Evolutionary conservation across 2,329 filamentous ascomycete species (phyloP), one percentile per base, ranked within the genome.

Genomic region (Stenocarpella maydis): DNA sequence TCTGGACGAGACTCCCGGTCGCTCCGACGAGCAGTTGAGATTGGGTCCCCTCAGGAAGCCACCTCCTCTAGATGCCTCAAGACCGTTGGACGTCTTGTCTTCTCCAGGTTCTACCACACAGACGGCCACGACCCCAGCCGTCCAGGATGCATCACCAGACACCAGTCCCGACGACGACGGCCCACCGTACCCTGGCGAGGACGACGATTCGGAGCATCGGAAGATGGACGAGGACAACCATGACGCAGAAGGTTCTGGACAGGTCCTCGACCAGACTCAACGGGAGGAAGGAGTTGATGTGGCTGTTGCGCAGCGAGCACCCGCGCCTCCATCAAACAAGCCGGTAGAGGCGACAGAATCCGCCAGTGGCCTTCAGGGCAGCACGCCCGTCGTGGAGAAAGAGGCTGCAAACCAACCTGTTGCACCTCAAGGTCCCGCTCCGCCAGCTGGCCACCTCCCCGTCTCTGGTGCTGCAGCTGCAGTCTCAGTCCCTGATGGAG

Each of bases 141-240:
- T 90, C 47, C 87, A 90, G 70, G 87, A 91, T 72, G 86, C 85
- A 8, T 94, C 92, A 1, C 88, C 91, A 1, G 90, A 91, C 73
- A 94, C 92, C 1, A 94, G 91, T 74, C 90, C 91, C 1, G 91
- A 92, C 67, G 87, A 91, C 67, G 91, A 94, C 60, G 85, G 84
- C 21, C 83, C 87, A 58, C 85, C 87, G 52, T 88, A 87, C 73
- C 78, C 83, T 19, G 84, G 89, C 41, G 80, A 80, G n/a, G 72
- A 68, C 24, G 83, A 85, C 26, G 82, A 85, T 70, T 84, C 84
- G 41, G 70, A 69, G 74, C 82, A 76, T 76, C 81, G 76, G 76
- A 82, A 74, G 76, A 78, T 70, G 58, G 76, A 77, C 55, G 74
- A 73, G 10, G 75, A 75, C 15, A 77, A 72, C 61, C 39, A 70